Base-by-base conservation (phyloP, 1,284 basidiomycete species). In the Quambalaria eucalypti region DNA sequence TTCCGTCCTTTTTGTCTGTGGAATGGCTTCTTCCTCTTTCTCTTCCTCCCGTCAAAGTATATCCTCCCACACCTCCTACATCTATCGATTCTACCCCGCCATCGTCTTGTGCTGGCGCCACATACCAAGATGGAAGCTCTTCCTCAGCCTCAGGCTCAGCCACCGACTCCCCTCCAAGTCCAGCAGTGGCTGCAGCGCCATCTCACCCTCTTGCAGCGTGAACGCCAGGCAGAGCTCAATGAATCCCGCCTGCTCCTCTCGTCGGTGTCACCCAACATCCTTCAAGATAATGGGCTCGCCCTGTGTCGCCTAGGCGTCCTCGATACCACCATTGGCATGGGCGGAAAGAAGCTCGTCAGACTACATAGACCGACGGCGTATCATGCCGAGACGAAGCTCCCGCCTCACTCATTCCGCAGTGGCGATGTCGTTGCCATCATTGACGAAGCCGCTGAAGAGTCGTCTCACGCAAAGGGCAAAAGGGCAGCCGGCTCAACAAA, bases 321-420 rank as follows among this genome's bases (percentile, higher is more conserved):
- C 1, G 81, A 80, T 21, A 80, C 90, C 25, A 83, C 82, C 48
- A 81, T 93, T 28, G 91, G 90, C 1, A 80, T 95, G 1, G 91
- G 90, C 28, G 90, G 89, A 25, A 93, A 92, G 79, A 90, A 84
- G 87, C 78, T 95, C 52, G 82, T 95, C 42, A 90, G 93, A 76
- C 79, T 96, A 14, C 87, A 90, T 71, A 80, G 89, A 57, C 87
- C 90, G 0, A 78, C 83, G 4, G 89, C 88, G 14, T 87, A 88
- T 68, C 87, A 91, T 69, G 78, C 82, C 1, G 83, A 79, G 25
- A 79, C 84, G 0, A 62, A 82, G 1, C 86, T 95, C 59, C 89
- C 89, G 7, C 86, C 89, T 4, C 90, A 96, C 77, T 85, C 83
- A 0, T 83, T 95, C 66, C 82, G 90, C 84, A 80, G 84, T 10